Base-by-base conservation (phyloP, 164 flowering plant genomes). In the Magnolia officinalis region DNA sequence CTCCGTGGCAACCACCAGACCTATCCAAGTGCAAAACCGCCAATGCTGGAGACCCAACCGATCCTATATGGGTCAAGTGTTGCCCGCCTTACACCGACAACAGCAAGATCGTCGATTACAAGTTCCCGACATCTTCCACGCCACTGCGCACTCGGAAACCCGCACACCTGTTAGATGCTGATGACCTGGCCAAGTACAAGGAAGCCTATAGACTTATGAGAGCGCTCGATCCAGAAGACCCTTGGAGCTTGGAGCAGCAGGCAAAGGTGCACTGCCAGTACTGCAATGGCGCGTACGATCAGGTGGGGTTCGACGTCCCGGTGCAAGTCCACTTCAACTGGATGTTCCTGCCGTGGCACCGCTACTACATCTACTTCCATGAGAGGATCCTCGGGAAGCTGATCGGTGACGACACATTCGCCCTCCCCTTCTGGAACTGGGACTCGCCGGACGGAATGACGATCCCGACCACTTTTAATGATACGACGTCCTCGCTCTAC, bases 311-410 rank as follows among this genome's bases (percentile, higher is more conserved):
- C 49, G 1, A 16, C 19, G 4, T 16, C 10, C 49, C 49, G 8
- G 8, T 68, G 20, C 49, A 37, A 14, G 71, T 68, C 8, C 71
- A 68, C 20, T 6, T 0, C 50, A 68, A 19, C 71, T 68, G 71
- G 71, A 24, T 68, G 1, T 68, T 68, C 71, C n/a, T 29, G 50
- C 71, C 71, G 14, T 68, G 50, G 50, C 71, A 68, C 71, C 71
- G 71, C 16, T 68, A 19, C n/a, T 68, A 68, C 21, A 45, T 68
- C 20, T 5, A 68, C 31, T 68, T 68, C 71, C 31, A 13, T 9
- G 71, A 68, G 71, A 68, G 51, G 11, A 68, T 68, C 50, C 71
- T 68, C 50, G 71, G 71, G 7, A 68, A 31, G n/a, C 71, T 68
- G 6, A 37, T 68, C 11, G 71, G 50, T 49, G 71, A 68, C 50